Conservation (phyloP, 2,329 filamentous ascomycete species). For the Gyromitra esculenta region DNA sequence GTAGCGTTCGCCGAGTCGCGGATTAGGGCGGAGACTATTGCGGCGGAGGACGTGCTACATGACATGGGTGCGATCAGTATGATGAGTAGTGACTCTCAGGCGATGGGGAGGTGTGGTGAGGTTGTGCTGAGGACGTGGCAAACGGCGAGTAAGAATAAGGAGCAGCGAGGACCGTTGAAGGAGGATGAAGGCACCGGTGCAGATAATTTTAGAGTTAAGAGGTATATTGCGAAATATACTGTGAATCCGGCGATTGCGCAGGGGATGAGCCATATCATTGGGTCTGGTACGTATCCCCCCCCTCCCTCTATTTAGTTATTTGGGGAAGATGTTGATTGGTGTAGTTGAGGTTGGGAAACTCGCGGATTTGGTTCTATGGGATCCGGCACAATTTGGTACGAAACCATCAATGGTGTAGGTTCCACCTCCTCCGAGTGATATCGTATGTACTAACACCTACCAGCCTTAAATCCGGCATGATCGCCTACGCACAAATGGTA, state of each 20-base stretch:
- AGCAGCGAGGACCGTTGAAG: constrained; percentile 77
- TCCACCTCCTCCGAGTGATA: not conserved
- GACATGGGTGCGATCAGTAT: constrained; percentile 95
- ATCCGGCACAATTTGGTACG: constrained; percentile 82
- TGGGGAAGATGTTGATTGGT: not conserved
- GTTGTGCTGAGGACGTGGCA: constrained; percentile 95
- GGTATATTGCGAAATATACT: constrained; percentile 95
- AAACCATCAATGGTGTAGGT: constrained; percentile 76
- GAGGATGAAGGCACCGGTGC: constrained; percentile 82
- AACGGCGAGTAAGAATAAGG: constrained; percentile 95
- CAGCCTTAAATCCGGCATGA: constrained; percentile 79
- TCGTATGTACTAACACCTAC: not conserved
- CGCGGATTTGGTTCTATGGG: constrained; percentile 89
- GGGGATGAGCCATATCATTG: constrained; percentile 86
- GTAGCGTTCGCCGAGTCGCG: constrained; percentile 94
- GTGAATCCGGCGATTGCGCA: constrained; percentile 93
- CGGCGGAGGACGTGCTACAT: constrained; percentile 93
- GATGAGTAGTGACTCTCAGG: constrained; percentile 96
- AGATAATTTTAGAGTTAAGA: constrained; percentile 91
- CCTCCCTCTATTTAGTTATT: no score
- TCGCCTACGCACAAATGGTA: constrained; percentile 80
- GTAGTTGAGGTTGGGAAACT: constrained; percentile 79
- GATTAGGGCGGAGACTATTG: constrained; percentile 95
- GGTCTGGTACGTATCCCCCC: constrained; percentile 67
- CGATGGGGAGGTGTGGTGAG: constrained; percentile 96